These are phyloP conservation scores for Agroathelia rolfsii DNA, from an alignment of 1,284 basidiomycete species.

Conservation along the genomic window DNA sequence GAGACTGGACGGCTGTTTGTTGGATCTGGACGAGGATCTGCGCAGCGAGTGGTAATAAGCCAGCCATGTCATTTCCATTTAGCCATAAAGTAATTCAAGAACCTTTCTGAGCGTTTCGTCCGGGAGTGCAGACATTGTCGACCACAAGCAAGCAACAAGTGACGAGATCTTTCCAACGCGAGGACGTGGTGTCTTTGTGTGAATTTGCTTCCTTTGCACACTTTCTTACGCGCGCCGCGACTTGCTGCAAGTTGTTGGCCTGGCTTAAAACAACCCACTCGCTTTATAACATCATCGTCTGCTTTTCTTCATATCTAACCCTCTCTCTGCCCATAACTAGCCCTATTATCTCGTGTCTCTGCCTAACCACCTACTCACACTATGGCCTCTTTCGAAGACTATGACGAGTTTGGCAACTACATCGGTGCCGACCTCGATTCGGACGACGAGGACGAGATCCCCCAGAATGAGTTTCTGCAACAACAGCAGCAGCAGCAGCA, in stretches of 20 bases:
- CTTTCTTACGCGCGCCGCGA: too few relatives aligned
- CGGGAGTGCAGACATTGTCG: conserved; percentile 61
- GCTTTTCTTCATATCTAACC: conserved; percentile 2
- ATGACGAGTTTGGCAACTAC: conserved; percentile 92
- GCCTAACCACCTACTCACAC: not conserved
- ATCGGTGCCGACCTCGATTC: conserved; percentile 90
- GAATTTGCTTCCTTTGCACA: too few relatives aligned
- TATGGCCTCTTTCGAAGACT: conserved; percentile 80
- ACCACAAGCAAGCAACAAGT: too few relatives aligned
- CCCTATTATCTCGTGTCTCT: not conserved
- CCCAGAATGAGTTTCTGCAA: conserved; percentile 37
- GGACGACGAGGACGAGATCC: conserved; percentile 66
- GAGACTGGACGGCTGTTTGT: conserved; percentile 73
- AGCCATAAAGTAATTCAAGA: conserved; percentile 5
- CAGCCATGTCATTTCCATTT: conserved; percentile 4
- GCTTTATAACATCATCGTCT: conserved; percentile 5
- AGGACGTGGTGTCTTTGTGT: too few relatives aligned
- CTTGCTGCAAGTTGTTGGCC: too few relatives aligned
- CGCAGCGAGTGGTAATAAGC: conserved; percentile 13
- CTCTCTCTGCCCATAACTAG: not conserved
- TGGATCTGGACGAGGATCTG: conserved; percentile 89
- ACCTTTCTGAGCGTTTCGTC: conserved; percentile 86
- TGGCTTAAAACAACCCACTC: too few relatives aligned
- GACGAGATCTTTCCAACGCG: too few relatives aligned
- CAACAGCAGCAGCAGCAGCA: conserved; percentile 23